Evolutionary conservation across 306 rosid genomes (phyloP).

Genomic region (Ammopiptanthus mongolicus): DNA sequence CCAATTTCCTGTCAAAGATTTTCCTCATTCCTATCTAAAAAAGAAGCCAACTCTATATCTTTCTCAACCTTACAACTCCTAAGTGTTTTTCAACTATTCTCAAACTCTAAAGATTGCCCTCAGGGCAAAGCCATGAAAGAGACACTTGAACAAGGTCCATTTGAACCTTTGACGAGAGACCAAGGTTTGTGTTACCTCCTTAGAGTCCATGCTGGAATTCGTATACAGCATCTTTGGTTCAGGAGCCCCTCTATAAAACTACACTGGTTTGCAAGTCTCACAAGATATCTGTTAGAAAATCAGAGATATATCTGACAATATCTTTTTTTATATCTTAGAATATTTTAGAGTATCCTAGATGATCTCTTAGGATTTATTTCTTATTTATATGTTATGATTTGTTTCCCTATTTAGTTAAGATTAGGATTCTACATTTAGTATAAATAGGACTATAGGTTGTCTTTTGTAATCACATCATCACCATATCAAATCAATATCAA

Average conservation of each 20-base stretch:
- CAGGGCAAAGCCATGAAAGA: constrained; percentile 17
- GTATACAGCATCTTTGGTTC: constrained; percentile 14
- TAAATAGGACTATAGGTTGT: no score
- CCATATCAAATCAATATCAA: no score
- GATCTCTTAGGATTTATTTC: no score
- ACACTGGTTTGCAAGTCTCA: constrained; percentile 18
- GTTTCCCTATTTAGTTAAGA: no score
- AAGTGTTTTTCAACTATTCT: constrained; percentile 35
- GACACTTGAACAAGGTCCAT: constrained; percentile 24
- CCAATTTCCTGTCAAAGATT: constrained; percentile 25
- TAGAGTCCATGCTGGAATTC: constrained; percentile 31
- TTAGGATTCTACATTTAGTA: no score
- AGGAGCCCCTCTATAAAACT: constrained; percentile 17
- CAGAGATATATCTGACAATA: no score
- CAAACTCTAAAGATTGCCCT: constrained; percentile 20
- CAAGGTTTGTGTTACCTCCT: constrained; percentile 37
- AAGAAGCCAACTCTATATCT: constrained; percentile 36
- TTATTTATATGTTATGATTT: no score
- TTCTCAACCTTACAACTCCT: constrained; percentile 29
- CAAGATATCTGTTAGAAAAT: constrained; percentile 1
- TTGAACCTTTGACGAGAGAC: constrained; percentile 26
- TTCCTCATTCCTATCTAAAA: constrained; percentile 28
- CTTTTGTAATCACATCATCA: no score
- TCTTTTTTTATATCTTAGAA: no score
- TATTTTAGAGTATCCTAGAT: no score